Evolutionary conservation across 768 basidiomycete species (phyloP).

Genomic region (Lanmaoa rubissima): DNA sequence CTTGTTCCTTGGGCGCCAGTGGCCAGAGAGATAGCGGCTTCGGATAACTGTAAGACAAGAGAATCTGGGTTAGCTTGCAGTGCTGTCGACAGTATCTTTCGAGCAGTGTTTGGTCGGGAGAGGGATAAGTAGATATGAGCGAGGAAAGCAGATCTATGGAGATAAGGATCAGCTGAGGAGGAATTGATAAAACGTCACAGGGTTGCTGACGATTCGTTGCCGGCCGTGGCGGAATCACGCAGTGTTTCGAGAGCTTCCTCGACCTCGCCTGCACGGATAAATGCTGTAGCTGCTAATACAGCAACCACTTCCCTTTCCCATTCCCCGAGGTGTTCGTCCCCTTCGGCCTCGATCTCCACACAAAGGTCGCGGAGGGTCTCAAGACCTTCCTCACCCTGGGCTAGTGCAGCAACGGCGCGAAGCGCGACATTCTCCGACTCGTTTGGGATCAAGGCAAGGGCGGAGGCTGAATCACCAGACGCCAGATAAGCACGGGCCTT

Average conservation of each 20-base stretch:
- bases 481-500: conserved; percentile 78
- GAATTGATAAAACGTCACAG: neutral
- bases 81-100: conserved; percentile 79
- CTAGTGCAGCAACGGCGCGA: conserved; percentile 70
- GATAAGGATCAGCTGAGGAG: neutral
- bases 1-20: conserved; percentile 69
- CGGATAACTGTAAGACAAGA: conserved; percentile 83
- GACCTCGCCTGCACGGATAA: conserved; percentile 76
- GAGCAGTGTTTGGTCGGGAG: conserved; percentile 81
- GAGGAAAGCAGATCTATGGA: conserved; percentile 68
- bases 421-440: conserved; percentile 64
- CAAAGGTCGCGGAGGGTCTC: conserved; percentile 84
- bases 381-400: conserved; percentile 59
- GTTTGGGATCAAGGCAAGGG: conserved; percentile 53
- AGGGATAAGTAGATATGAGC: conserved; percentile 91
- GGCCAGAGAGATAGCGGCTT: conserved; percentile 75
- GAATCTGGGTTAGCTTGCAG: conserved; percentile 89
- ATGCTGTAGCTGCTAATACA: conserved; percentile 84
- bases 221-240: conserved; percentile 63
- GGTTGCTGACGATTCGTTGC: conserved; percentile 78
- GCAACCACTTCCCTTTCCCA: conserved; percentile 72
- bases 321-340: conserved; percentile 60
- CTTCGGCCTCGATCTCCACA: conserved; percentile 80
- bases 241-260: conserved; percentile 94
- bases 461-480: conserved; percentile 55